Evolutionary conservation across 1,284 basidiomycete species (phyloP).

Genomic region (Agaricales sp.): DNA sequence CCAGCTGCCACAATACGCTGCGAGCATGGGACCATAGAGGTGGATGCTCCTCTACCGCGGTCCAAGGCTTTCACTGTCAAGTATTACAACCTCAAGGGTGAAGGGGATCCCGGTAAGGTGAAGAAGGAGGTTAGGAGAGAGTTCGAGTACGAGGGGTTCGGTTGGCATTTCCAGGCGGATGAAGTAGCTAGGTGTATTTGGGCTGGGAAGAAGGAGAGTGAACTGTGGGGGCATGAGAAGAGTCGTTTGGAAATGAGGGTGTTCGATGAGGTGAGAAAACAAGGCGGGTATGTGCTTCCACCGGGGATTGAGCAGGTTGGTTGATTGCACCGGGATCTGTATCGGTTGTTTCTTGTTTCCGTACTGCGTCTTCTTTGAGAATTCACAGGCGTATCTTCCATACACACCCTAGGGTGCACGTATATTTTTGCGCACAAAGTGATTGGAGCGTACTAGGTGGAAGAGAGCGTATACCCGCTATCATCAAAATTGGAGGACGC

Average conservation of each 20-base stretch:
- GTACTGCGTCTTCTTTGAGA: too few species aligned
- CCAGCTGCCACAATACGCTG: conserved; percentile 57
- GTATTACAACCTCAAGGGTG: conserved; percentile 25
- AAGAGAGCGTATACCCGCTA: too few species aligned
- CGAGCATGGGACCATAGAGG: conserved; percentile 53
- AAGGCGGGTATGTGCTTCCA: conserved; percentile 29
- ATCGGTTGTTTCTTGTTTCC: too few species aligned
- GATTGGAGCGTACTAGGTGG: too few species aligned
- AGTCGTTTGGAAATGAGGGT: conserved; percentile 71
- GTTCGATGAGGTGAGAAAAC: conserved; percentile 64
- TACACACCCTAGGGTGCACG: too few species aligned
- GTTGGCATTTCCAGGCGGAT: conserved; percentile 73
- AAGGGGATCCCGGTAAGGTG: conserved; percentile 33
- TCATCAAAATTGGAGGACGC: too few species aligned
- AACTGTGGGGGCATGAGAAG: conserved; percentile 66
- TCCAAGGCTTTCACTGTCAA: conserved; percentile 55
- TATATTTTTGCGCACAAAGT: too few species aligned
- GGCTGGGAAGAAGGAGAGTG: conserved; percentile 69
- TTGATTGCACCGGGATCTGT: too few species aligned
- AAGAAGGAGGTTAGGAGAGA: conserved; percentile 42
- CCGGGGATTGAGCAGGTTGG: conserved; percentile 29
- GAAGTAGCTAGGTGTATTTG: conserved; percentile 76
- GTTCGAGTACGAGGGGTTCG: conserved; percentile 49
- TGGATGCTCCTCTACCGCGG: conserved; percentile 53
- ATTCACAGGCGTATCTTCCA: too few species aligned